Percentiles rank a stretch among this genome's conserved stretches.
Conservation (phyloP, 371 early-diverging fungal species). For the Actinomucor elegans region DNA sequence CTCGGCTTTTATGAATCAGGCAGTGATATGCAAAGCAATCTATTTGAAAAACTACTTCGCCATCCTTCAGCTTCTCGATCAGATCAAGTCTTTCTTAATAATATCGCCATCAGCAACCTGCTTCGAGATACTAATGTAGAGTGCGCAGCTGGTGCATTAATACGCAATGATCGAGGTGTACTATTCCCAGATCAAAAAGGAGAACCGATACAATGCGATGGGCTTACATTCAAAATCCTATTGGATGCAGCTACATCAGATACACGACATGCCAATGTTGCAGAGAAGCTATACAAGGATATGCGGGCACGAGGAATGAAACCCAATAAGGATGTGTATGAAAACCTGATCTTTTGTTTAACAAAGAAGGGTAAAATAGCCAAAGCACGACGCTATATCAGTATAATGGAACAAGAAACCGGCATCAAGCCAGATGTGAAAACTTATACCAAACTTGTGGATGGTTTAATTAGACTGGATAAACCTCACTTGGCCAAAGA, state of each 20-base stretch:
- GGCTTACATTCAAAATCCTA: slow-evolving; percentile 34
- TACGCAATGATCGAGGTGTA: slow-evolving; percentile 19
- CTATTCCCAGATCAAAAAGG: slow-evolving; percentile 11
- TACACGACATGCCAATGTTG: slow-evolving; percentile 3
- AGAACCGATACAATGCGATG: slow-evolving; percentile 19
- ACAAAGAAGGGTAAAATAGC: slow-evolving; percentile 26
- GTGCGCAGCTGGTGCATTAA: slow-evolving; percentile 12
- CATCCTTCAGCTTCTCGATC: slow-evolving; percentile 8
- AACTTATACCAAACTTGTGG: slow-evolving; percentile 31
- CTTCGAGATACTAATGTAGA: slow-evolving; percentile 8
- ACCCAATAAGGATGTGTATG: slow-evolving; percentile 18
- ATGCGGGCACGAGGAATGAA: slow-evolving; percentile 32
- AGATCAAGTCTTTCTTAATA: slow-evolving; percentile 39
- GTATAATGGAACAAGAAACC: slow-evolving; percentile 24
- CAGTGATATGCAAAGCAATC: slow-evolving; percentile 16
- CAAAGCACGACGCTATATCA: slow-evolving; percentile 28
- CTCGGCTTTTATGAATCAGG: slow-evolving; percentile 18
- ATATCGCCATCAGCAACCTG: slow-evolving; percentile 27
- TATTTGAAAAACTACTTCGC: slow-evolving; percentile 20
- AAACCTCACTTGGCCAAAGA: slow-evolving; percentile 19
- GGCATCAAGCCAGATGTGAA: slow-evolving; percentile 16
- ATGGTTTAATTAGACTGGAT: slow-evolving; percentile 20
- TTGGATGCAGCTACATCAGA: slow-evolving; percentile 20
- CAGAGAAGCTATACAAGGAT: slow-evolving; percentile 22
- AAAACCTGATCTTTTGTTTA: slow-evolving; percentile 23